Evolutionary conservation across 179 eudicot genomes (phyloP), one percentile per base, ranked within the genome.

Genomic region (Beta macrorhiza): DNA sequence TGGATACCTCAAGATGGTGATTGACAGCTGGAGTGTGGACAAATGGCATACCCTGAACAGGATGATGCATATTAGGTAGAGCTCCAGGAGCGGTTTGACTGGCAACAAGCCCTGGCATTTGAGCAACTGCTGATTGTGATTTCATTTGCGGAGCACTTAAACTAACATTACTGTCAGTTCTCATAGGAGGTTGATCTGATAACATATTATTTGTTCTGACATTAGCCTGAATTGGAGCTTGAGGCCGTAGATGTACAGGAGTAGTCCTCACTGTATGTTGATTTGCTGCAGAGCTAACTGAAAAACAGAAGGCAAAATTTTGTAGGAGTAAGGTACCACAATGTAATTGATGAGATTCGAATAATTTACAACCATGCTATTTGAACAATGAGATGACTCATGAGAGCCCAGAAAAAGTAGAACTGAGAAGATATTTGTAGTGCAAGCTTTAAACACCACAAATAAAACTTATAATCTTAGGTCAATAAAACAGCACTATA

Each of bases 1-100:
- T 93, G 70, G 92, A 82, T 82, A 94, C 90, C 84, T 93, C 98
- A 81, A 76, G 75, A 86, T 97, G 98, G 45, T 69, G 87, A 82
- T 82, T 92, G 77, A 84, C 78, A 78, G 59, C 70, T 51, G 90
- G 80, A 78, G 91, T 69, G 63, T 88, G 92, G 63, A 75, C 87
- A 80, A 78, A 58, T 69, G 82, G 90, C 76, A 77, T 67, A 58
- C 92, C 91, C 76, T 88, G 93, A 62, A 85, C 69, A 70, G 90
- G 82, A 72, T 85, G 90, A 76, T 85, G 92, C 84, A 83, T 71
- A 55, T 78, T 67, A 45, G 87, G 82, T 15, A 76, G 64, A 84
- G 71, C 80, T 49, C 78, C 90, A 79, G 90, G 84, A 78, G 87
- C 69, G 15, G 68, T 69, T 79, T 91, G 97, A 82, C 85, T 76